Percentiles rank a stretch among this genome's conserved stretches.
phyloP scores from a whole-genome alignment of 495 filamentous ascomycete species.

The Cenococcum geophilum region DNA sequence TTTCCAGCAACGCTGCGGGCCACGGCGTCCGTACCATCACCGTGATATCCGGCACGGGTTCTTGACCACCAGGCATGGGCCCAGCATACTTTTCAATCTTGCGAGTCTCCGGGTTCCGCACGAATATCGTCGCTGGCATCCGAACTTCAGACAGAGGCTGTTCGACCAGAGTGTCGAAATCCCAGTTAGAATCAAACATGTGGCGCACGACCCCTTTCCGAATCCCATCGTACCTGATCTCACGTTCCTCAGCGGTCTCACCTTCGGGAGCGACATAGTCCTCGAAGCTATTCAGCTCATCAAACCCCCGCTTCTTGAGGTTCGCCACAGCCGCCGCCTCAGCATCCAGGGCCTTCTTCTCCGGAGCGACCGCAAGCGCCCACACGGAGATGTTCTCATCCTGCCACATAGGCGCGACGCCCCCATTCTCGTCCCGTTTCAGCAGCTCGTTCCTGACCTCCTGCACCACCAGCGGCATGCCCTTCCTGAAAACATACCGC shows the following conservation, averaged over 20 bases:
- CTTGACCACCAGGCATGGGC: conserved; percentile 49
- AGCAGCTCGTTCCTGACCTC: conserved; percentile 53
- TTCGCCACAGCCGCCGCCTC: not conserved
- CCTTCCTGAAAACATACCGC: conserved; percentile 80
- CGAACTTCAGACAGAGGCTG: conserved; percentile 58
- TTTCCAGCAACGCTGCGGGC: conserved; percentile 62
- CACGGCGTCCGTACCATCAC: conserved; percentile 75
- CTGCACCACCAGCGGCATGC: conserved; percentile 59
- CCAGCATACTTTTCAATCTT: conserved; percentile 61
- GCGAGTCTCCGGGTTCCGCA: conserved; percentile 59
- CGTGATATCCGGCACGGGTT: conserved; percentile 55
- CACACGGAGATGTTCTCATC: conserved; percentile 76
- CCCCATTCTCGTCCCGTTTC: conserved; percentile 26
- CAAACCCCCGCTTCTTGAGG: conserved; percentile 1
- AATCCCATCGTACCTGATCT: conserved; percentile 45
- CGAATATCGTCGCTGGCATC: conserved; percentile 62
- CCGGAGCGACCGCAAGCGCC: conserved; percentile 56
- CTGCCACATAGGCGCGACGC: conserved; percentile 57
- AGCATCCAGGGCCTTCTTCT: not conserved
- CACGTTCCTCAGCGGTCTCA: conserved; percentile 27
- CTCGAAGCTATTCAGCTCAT: conserved; percentile 18
- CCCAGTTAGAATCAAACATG: conserved; percentile 82
- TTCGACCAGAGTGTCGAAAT: conserved; percentile 59
- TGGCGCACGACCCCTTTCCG: conserved; percentile 56
- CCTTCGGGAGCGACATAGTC: conserved; percentile 11